Evolutionary conservation across 2,329 filamentous ascomycete genomes (phyloP).

Genomic region (Whalleya microplaca): DNA sequence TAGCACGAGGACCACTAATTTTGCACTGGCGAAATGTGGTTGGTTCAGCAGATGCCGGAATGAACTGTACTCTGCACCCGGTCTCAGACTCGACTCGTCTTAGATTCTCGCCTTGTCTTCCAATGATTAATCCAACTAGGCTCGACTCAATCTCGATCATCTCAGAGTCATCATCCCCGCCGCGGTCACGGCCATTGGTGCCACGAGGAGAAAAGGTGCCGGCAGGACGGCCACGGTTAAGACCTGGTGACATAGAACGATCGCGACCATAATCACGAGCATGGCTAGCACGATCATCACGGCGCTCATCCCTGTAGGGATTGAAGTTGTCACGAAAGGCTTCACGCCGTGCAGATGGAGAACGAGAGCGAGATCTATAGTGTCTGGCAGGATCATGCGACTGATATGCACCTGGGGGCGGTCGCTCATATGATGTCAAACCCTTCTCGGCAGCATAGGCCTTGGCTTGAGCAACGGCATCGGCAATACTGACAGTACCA

Average conservation of each 20-base stretch:
- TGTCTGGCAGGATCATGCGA: conserved; percentile 51
- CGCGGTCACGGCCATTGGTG: conserved; percentile 49
- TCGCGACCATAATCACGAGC: conserved; percentile 65
- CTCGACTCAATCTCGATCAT: conserved; percentile 85
- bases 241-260: conserved; percentile 72
- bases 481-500: conserved; percentile 80
- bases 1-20: conserved; percentile 74
- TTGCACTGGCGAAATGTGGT: conserved; percentile 82
- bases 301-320: conserved; percentile 83
- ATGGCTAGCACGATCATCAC: conserved; percentile 64
- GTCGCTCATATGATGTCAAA: conserved; percentile 64
- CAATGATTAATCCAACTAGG: conserved; percentile 88
- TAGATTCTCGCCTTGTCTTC: conserved; percentile 86
- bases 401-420: conserved; percentile 48
- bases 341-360: conserved; percentile 69
- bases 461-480: conserved; percentile 83
- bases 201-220: conserved; percentile 64
- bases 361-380: conserved; percentile 74
- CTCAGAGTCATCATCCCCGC: conserved; percentile 71
- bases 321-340: conserved; percentile 76
- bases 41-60: conserved; percentile 72
- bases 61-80: conserved; percentile 83
- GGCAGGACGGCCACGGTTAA: conserved; percentile 52
- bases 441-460: conserved; percentile 82
- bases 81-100: conserved; percentile 83